Base-by-base conservation (phyloP, 345 rosid species). In the Aquilaria yunnanensis region DNA sequence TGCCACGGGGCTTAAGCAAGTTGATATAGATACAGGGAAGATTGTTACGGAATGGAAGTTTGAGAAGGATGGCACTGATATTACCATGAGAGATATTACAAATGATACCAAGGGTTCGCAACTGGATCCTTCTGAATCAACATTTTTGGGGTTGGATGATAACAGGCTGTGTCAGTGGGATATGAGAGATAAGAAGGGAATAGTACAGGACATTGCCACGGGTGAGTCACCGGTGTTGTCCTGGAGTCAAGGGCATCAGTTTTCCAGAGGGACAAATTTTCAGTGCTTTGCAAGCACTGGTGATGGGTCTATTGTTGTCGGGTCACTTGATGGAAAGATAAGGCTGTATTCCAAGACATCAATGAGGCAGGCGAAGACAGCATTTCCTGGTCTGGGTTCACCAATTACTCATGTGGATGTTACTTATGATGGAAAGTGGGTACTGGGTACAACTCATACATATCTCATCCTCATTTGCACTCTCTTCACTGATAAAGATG, bases 161-260 rank as follows among this genome's bases (percentile, higher is more conserved):
- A 93, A 79, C 60, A 86, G 96, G 78, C 77, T 93, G 72, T 93
- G 97, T 67, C 98, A 87, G 51, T 93, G 98, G 98, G 98, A 93
- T 77, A 87, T 83, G 96, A 83, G 98, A 72, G 98, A 90, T 59
- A 79, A 62, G 75, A 70, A 81, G 45, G 98, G 98, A 52, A 78
- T 87, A 14, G 97, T 90, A 60, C 97, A 85, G 85, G 74, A 83
- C 64, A 79, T 87, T 13, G 84, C 70, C 1, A 74, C 54, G 30
- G 66, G 81, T 6, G 80, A 56, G 8, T 84, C 97, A 0, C 94
- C 97, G 1, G 85, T 87, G 64, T 77, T 93, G 82, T 73, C 84
- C 52, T 93, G 97, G 96, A 79, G 80, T 59, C 97, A 88, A 67
- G 97, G 98, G 63, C 97, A 90, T 69, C 98, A 90, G 74, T 93